Conservation (phyloP, 805 yeast genomes). For the Barnettozyma botsteinii region DNA sequence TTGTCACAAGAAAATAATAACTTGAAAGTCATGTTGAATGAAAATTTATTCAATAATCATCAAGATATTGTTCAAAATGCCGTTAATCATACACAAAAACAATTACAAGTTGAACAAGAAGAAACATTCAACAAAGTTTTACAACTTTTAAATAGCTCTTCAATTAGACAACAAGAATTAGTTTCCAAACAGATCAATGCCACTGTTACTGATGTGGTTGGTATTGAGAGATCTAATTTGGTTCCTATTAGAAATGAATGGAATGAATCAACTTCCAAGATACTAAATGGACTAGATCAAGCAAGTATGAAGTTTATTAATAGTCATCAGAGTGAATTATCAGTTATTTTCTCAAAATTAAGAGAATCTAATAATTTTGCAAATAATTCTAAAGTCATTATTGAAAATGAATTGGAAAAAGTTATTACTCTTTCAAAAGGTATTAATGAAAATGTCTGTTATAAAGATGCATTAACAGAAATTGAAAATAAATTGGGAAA, state of each 20-base stretch:
- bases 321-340: conserved; percentile 10
- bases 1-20: conserved; percentile 24
- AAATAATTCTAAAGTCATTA: conserved; percentile 8
- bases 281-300: conserved; percentile 20
- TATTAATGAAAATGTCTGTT: conserved; percentile 2
- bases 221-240: conserved; percentile 15
- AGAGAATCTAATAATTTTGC: conserved; percentile 17
- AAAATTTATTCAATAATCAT: conserved; percentile 22
- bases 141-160: conserved; percentile 17
- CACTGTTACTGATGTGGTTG: conserved; percentile 16
- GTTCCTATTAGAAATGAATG: conserved; percentile 14
- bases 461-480: conserved; percentile 3
- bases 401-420: conserved; percentile 18
- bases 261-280: conserved; percentile 18
- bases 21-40: conserved; percentile 16
- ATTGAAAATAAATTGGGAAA: conserved; percentile 6
- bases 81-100: conserved; percentile 10
- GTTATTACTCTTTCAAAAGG: conserved; percentile 8
- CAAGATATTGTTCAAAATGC: conserved; percentile 14
- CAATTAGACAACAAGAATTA: conserved; percentile 15
- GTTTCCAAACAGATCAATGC: conserved; percentile 11
- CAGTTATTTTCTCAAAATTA: conserved; percentile 7
- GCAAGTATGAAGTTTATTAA: conserved; percentile 8
- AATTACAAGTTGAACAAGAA: conserved; percentile 20
- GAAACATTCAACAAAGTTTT: conserved; percentile 16